Evolutionary conservation across 2,329 filamentous ascomycete species (phyloP), one percentile per base, ranked within the genome.

Genomic region (Scleromitrula shiraiana): DNA sequence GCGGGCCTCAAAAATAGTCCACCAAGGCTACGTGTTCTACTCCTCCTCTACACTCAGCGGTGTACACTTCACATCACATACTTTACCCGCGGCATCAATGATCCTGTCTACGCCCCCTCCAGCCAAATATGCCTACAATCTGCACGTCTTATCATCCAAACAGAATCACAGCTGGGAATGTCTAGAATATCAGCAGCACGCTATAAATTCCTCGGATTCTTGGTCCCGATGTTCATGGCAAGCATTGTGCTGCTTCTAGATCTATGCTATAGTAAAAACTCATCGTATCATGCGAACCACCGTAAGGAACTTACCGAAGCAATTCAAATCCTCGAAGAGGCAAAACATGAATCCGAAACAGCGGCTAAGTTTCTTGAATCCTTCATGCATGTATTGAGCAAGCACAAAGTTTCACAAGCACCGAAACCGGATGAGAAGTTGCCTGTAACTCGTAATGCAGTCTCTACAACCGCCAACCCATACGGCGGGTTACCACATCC

Each of bases 31-130:
- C 37, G 59, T 63, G 15, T 43, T 67, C 12, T 59, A 64, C 44
- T 64, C 57, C 46, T 67, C 3, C 40, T 65, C 7, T 54, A 66
- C 36, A 50, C 62, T 1, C 63, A 64, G 30, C 61, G 65, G 33
- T 68, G 65, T 55, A 66, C 62, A 45, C 50, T 68, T 7, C 66
- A 68, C 45, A 50, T 68, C 5, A 64, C 63, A 7, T 68, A 62
- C 33, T 51, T 66, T 7, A 57, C 55, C 10, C 60, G 52, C 26
- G 55, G 50, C 2, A 53, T 54, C 4, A 53, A 45, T 1, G 57
- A 65, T 15, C 22, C 57, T 4, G 32, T 56, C 7, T 65, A 63
- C 38, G 50, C 51, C 8, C 56, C 55, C 15, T 68, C 65, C 2
- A 54, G 61, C 15, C 53, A 64, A 19, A 57, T 63, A 0, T 66